Base-by-base conservation (phyloP, 139 green algal species). In the Spirogloea muscicola region DNA sequence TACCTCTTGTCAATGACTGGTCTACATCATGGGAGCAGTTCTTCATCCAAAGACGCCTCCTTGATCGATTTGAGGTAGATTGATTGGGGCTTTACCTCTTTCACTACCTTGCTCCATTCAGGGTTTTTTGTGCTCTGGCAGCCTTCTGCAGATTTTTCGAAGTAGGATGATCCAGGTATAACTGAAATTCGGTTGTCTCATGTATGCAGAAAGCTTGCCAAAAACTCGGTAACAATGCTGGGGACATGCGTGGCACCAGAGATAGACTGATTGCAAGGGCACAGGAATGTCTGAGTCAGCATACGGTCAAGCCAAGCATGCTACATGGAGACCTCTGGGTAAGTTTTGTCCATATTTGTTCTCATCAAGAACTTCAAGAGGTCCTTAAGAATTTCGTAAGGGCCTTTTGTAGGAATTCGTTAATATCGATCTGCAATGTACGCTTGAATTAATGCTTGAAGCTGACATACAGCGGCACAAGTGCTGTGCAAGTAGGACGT, bases 241-340 rank as follows among this genome's bases (percentile, higher is more conserved):
- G 13, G 52, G 64, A 74, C 25, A 27, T 74, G n/a, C 64, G 21
- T 4, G 41, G 10, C 13, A n/a, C 39, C 37, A 42, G 4, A 4
- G 49, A 73, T 6, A 7, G 49, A 6, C n/a, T 74, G 10, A 6
- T 74, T 3, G n/a, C 37, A 10, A 16, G 29, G 10, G 25, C 25
- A 6, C 6, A 21, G 6, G 64, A 58, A 21, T 25, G 68, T 5
- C 16, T 77, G 37, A 27, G 6, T n/a, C 59, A 57, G 1, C 59
- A 76, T 44, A 5, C 37, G 16, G n/a, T 6, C 51, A n/a, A 36
- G 58, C 69, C 69, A 33, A 77, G 69, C 61, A 13, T 77, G 31
- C 58, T 77, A 5, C 69, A 77, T 78, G 69, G 69, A 65, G 69
- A 77, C 69, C 69, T 77, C 2, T 77, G 69, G 69, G 69, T 77